Base-by-base conservation (phyloP, 1,139 yeast species). In the Pneumocystis canis region DNA sequence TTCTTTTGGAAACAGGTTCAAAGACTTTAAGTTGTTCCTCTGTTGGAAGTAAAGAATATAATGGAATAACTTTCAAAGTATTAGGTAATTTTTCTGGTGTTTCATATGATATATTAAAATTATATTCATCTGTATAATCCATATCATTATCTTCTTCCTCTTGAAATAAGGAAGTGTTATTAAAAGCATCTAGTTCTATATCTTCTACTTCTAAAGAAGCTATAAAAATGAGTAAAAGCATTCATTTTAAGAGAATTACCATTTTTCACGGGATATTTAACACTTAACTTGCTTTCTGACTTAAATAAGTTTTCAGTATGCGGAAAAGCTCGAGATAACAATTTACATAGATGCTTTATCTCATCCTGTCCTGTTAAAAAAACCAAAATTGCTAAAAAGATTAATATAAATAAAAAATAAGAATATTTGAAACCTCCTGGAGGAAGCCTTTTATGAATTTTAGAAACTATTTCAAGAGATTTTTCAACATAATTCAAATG, bases 321-420 rank as follows among this genome's bases (percentile, higher is more conserved):
- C 1, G 53, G 63, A 70, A 88, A 89, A 65, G 86, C 85, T 40
- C 79, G 76, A 64, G 84, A 78, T 62, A 94, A 76, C 66, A 78
- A 79, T 67, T 84, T 85, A 7, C 90, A 95, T 74, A 89, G 79
- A 5, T 82, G 80, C 6, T 82, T 81, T 69, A 94, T 94, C 72
- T 94, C 99, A 68, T 87, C 86, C 71, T 90, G 96, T 68, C 98
- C 97, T 0, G 98, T 94, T 72, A 94, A 76, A 72, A 94, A 94
- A 7, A 94, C 81, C 67, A 94, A 78, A 56, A 94, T 92, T 3
- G 41, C 59, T 57, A 20, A 30, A 30, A 20, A 47, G 11, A 25
- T 47, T 25, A 57, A 30, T 39, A 11, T 7, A 11, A 35, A 28
- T 20, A 20, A 57, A 20, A 30, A 39, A 35, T 9, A 28, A 30